These are phyloP conservation scores for Gillenia trifoliata DNA, from an alignment of 306 rosid genomes.

Conservation along the genomic window DNA sequence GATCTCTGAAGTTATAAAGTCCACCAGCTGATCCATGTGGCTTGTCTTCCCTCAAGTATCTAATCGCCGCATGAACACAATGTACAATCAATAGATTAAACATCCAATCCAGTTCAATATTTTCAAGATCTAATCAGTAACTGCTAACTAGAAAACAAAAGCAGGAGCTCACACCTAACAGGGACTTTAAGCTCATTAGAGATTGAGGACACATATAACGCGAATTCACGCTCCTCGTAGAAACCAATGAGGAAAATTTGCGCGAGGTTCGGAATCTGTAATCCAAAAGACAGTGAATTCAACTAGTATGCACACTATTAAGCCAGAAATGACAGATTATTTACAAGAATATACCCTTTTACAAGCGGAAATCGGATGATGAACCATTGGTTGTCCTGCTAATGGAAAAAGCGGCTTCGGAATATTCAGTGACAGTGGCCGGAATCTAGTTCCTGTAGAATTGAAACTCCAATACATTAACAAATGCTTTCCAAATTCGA, in stretches of 20 bases:
- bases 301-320: background rate
- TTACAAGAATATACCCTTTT: conserved; percentile 52
- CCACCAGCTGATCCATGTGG: conserved; percentile 99
- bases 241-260: conserved; percentile 86
- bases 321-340: background rate
- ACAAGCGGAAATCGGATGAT: conserved; percentile 96
- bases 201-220: conserved; percentile 74
- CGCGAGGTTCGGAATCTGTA: conserved; percentile 83
- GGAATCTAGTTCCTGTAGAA: conserved; percentile 77
- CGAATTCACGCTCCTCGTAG: conserved; percentile 92
- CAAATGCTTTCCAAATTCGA: background rate
- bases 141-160: conserved; percentile 1
- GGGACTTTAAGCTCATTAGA: conserved; percentile 93
- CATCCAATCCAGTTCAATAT: background rate
- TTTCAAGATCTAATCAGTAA: conserved; percentile 6
- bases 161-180: conserved; percentile 56
- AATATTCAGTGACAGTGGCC: conserved; percentile 84
- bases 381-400: conserved; percentile 98
- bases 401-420: conserved; percentile 96
- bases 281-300: conserved; percentile 9
- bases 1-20: conserved; percentile 76
- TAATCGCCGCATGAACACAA: conserved; percentile 20
- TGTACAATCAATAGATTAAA: conserved; percentile 10
- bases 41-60: conserved; percentile 87
- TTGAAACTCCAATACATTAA: background rate